Base-by-base conservation (phyloP, 2,329 filamentous ascomycete genomes). In the Coleophoma eucalyptorum region DNA sequence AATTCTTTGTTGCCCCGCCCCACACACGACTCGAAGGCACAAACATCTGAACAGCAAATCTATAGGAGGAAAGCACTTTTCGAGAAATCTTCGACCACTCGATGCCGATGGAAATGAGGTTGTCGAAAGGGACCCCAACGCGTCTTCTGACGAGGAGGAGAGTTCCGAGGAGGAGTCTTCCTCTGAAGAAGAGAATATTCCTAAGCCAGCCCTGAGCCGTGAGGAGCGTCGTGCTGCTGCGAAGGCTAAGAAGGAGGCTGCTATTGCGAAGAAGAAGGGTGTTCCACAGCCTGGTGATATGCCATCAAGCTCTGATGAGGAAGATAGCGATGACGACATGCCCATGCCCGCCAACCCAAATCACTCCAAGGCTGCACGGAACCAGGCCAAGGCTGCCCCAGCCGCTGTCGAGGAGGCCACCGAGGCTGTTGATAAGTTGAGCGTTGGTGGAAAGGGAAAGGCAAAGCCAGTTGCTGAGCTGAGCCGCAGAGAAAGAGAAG, bases 51-150 rank as follows among this genome's bases (percentile, higher is more conserved):
- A 61, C 40, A 38, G 16, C 49, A 43, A 44, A 26, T 41, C 20
- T 26, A 20, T 58, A 96, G 92, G 92, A 56, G 94, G 94, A 65
- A 96, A 97, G 73, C 87, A 96, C 66, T 99, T 95, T 75, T 97
- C 92, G 59, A 87, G 90, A 59, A 86, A 97, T 69, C 84, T 97
- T 43, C 86, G 89, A 69, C 92, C 92, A 18, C 74, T 94, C 64
- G 92, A 97, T 65, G 86, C 85, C 60, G 89, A 97, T 66, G 94
- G 93, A 61, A 94, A 94, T 65, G 84, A 90, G 61, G 78, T 93
- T 56, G 86, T 87, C 77, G 93, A 93, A 89, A 84, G 81, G 67
- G 81, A 84, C 66, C 72, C 82, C 32, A 71, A 72, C 44, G 61
- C 72, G 49, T 67, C 70, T n/a, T 65, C 75, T 33, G 75, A 76